Evolutionary conservation across 108 stramenopile species (phyloP).

Genomic region (Nitzschia sp.): DNA sequence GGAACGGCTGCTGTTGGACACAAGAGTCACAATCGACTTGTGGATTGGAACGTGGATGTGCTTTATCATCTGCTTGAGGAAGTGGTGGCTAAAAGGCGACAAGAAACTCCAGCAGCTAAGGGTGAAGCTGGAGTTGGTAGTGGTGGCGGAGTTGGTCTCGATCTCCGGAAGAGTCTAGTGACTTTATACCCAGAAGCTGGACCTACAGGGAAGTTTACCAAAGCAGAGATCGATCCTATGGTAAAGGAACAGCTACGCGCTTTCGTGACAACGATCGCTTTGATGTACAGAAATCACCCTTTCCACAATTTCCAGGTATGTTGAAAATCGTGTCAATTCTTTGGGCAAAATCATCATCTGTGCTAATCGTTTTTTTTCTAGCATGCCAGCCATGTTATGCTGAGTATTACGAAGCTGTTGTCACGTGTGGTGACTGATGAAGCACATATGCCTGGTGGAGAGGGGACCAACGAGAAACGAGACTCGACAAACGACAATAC

Average conservation of each 20-base stretch:
- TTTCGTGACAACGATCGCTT: constrained; percentile 25
- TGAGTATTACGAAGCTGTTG: neutral
- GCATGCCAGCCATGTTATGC: constrained; percentile 58
- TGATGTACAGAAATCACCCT: constrained; percentile 37
- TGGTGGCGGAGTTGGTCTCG: neutral
- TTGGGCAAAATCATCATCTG: no score
- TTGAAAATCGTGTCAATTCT: neutral
- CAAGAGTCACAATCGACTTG: neutral
- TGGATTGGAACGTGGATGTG: constrained; percentile 19
- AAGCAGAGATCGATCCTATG: neutral
- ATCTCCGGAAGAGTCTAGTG: neutral
- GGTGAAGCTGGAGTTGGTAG: neutral
- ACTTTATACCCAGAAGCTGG: neutral
- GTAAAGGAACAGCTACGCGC: constrained; percentile 24
- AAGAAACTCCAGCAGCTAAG: neutral
- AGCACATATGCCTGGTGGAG: neutral
- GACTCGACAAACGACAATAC: constrained; percentile 24
- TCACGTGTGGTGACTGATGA: neutral
- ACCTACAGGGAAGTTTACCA: neutral
- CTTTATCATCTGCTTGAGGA: constrained; percentile 3
- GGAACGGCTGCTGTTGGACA: neutral
- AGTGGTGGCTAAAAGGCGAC: neutral
- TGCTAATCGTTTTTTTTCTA: no score
- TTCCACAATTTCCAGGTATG: constrained; percentile 53
- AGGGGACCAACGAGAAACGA: neutral